These are phyloP conservation scores for Vitis hybrid DNA, from an alignment of 177 flowering plant species.

Conservation along the genomic window DNA sequence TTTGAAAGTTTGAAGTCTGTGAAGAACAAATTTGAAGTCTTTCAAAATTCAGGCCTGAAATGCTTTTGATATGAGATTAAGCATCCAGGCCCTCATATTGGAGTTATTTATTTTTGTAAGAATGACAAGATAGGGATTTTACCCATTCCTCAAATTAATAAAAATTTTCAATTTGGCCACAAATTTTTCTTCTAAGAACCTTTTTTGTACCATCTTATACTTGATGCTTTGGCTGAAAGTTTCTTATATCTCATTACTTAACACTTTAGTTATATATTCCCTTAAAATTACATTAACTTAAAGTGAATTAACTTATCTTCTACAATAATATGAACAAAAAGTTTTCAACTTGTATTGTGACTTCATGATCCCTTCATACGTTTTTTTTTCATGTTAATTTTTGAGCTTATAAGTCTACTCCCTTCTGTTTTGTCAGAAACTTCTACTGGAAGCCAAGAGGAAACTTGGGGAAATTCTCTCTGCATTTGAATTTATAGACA, in stretches of 20 bases:
- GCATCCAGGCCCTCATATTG: no score
- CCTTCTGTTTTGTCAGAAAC: slow-evolving; percentile 52
- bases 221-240: not conserved
- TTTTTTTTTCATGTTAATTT: not conserved
- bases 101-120: no score
- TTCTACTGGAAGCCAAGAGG: slow-evolving; percentile 79
- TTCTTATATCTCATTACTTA: not conserved
- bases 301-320: not conserved
- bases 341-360: no score
- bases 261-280: not conserved
- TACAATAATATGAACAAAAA: not conserved
- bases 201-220: no score
- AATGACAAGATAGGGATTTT: no score
- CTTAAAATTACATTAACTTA: not conserved
- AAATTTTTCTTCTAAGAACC: no score
- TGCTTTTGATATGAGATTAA: no score
- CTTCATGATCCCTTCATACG: not conserved
- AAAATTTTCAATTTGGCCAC: no score
- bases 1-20: no score
- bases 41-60: no score
- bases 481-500: slow-evolving; percentile 94
- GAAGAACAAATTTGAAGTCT: no score
- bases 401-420: not conserved
- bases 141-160: no score
- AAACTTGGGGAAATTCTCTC: slow-evolving; percentile 94